Base-by-base conservation (phyloP, 1,284 basidiomycete species). In the Naganishia albida region DNA sequence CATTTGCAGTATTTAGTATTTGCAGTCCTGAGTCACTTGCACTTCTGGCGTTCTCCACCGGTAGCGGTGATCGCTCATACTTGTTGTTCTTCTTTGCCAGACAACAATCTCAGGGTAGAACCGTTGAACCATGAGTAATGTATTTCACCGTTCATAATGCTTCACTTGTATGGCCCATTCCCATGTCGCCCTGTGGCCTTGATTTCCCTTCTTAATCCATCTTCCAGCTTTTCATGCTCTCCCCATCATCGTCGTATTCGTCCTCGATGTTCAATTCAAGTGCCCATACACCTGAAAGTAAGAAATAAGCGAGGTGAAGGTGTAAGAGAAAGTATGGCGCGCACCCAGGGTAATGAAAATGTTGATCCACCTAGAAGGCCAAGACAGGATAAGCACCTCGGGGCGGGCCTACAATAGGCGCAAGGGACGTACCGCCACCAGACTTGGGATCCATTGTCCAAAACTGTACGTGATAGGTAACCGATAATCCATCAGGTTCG, bases 251-350 rank as follows among this genome's bases (percentile, higher is more conserved):
- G 18, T 68, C 67, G 44, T 50, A 62, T 3, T 69, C 71, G 25
- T 80, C 77, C 60, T 80, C 78, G n/a, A 80, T 70, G 18, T 77
- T 65, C 1, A 80, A 68, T 70, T 80, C 78, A 26, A 80, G 68
- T 39, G 73, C 74, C 78, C 78, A 80, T 2, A 78, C 75, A n/a
- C 67, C 63, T 63, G n/a, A 23, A 23, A 20, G 46, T 23, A 23
- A 23, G 42, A 12, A 26, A 30, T 15, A 50, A 62, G 26, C 7
- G 55, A 25, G 50, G 59, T 42, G 34, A 59, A 52, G 48, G 53
- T n/a, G 34, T 13, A 20, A 38, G 15, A 26, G 30, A 38, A 15
- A 34, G 18, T 10, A 4, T 4, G 10, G 34, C 34, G 48, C 60
- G 39, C 42, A 63, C 75, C 69, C 1, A 80, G 72, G 70, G 78